Evolutionary conservation across 805 yeast species (phyloP), one percentile per base, ranked within the genome.

Genomic region (Teunomyces stri): DNA sequence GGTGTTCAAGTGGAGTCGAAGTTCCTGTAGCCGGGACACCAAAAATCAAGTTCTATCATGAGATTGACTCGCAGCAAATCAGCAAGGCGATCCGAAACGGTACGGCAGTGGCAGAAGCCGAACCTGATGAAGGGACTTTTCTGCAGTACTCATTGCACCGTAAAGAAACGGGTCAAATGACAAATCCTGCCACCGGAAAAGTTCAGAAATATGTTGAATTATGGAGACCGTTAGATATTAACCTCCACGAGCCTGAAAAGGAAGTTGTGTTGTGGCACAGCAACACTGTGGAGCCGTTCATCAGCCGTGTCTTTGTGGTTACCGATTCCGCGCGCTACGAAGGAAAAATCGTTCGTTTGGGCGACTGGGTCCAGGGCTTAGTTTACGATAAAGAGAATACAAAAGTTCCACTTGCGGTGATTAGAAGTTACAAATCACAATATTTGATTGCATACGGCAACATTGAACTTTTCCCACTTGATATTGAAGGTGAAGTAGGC

Each of bases 1-100:
- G 85, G 84, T 79, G 75, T 1, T 76, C 80, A 61, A 75, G 76
- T 4, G 87, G 88, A 2, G 59, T 58, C 1, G 80, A 79, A 43
- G 64, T 64, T 12, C 61, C 64, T 3, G 55, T 73, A 30, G 65
- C 61, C 5, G 70, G 70, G 9, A 63, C 72, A 1, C 61, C 58
- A 37, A 61, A 58, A 42, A 60, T 75, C 10, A 61, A 64, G 52
- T 79, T 78, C 55, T 57, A 66, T 27, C 77, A 75, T 52, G 66
- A 66, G 38, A 65, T 76, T 45, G 79, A 76, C 45, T 72, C 79
- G 13, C 57, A 56, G 27, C 76, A 61, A 18, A 65, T 75, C 18
- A 30, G 51, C 31, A 55, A 61, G 16, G 56, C 70, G 4, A 51
- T 65, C 31, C 44, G 51, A 33, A 52, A 63, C 21, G 71, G 72